Conservation (phyloP, 768 basidiomycete species). For the Neoboletus magnificus region DNA sequence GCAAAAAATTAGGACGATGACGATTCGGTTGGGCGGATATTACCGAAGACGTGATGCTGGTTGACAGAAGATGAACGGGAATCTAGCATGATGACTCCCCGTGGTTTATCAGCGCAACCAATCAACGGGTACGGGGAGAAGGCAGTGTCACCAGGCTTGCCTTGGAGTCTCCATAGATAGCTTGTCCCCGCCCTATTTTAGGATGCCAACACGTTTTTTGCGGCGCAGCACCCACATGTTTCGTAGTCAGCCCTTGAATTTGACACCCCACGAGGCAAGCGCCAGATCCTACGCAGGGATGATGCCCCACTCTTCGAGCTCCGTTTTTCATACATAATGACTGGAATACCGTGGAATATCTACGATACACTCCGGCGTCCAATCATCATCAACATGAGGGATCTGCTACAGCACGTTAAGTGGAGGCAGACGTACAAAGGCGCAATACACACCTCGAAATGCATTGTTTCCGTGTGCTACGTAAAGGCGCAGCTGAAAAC, state of each 20-base stretch:
- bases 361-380: conserved; percentile 22
- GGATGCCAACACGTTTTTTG: conserved; percentile 32
- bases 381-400: conserved; percentile 20
- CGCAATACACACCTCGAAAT: conserved; percentile 20
- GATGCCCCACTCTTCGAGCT: conserved; percentile 21
- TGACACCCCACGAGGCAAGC: conserved; percentile 30
- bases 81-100: conserved; percentile 32
- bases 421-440: conserved; percentile 24
- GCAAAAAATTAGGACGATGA: conserved; percentile 22
- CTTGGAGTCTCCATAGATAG: conserved; percentile 17
- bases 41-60: conserved; percentile 34
- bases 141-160: conserved; percentile 27
- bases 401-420: conserved; percentile 20
- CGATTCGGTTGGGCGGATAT: conserved; percentile 29
- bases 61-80: conserved; percentile 32
- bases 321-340: conserved; percentile 31
- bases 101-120: conserved; percentile 32
- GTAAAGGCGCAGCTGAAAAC: conserved; percentile 24
- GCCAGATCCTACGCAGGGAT: conserved; percentile 23
- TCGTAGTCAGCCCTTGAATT: conserved; percentile 16
- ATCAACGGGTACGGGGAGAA: conserved; percentile 30
- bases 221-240: conserved; percentile 33
- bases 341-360: conserved; percentile 22
- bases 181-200: conserved; percentile 24
- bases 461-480: conserved; percentile 19